Evolutionary conservation across 1,139 yeast genomes (phyloP), one percentile per base, ranked within the genome.

Genomic region (Yamadazyma jaroonii): DNA sequence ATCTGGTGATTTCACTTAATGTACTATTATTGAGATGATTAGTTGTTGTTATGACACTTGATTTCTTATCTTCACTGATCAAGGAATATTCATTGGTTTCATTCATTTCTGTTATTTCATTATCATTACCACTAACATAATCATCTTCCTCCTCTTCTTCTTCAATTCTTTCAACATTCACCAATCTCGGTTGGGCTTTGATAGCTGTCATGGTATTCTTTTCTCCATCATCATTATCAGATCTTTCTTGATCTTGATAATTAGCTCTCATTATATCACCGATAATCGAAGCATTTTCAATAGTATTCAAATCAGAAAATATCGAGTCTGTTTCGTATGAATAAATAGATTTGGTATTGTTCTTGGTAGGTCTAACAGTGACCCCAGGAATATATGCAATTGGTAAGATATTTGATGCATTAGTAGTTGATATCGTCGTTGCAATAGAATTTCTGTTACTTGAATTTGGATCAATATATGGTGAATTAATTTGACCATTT

Each of bases 371-470:
- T 21, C 82, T 66, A n/a, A 80, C 81, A 1, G 88, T 84, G 28
- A 88, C 96, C 28, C 97, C 97, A 0, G 97, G 97, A 43, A 89
- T 87, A 57, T 89, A 89, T 2, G 95, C 96, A 46, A 89, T 84
- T n/a, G 96, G 96, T 44, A 89, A 74, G 44, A 90, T 81, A 58
- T 90, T 89, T 7, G 95, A 84, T 4, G 94, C 95, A 47, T 84
- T 78, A 36, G 74, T 65, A 7, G 92, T 82, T 38, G 84, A 70
- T 22, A 79, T 72, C 4, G 87, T 74, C 14, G 84, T 76, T 6
- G 87, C 82, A 40, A 79, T 61, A 35, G 72, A 61, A 62, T 73
- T 56, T 44, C 75, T 54, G 41, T 64, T 54, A 40, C 58, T 54
- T 25, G 49, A 42, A 35, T 53, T 52, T 11, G 60, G 52, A 38